phyloP scores from a whole-genome alignment of 2,329 filamentous ascomycete species.

The Orbilia blumenaviensis region DNA sequence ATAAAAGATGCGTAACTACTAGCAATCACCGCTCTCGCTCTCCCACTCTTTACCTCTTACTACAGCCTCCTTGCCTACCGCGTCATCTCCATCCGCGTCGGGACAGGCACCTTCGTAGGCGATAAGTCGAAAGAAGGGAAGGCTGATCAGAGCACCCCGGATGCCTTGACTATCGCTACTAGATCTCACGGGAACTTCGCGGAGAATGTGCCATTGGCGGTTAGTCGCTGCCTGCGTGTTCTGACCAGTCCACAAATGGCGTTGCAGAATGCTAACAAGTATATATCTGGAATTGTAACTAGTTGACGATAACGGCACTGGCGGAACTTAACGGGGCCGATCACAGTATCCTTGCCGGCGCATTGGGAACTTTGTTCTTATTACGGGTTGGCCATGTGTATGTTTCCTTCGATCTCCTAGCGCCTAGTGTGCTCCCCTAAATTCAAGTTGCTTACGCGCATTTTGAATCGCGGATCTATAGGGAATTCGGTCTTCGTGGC shows the following conservation, averaged over 20 bases:
- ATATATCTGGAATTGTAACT: neutral
- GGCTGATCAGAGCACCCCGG: constrained; percentile 13
- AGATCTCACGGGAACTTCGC: constrained; percentile 41
- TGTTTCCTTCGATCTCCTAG: neutral
- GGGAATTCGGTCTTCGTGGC: constrained; percentile 38
- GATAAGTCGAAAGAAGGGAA: constrained; percentile 19
- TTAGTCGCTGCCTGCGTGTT: neutral
- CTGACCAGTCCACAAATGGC: too few relatives aligned
- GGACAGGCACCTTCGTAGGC: constrained; percentile 31
- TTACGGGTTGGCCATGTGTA: constrained; percentile 46
- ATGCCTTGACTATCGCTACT: constrained; percentile 23
- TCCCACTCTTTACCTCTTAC: constrained; percentile 39
- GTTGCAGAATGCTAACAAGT: too few relatives aligned
- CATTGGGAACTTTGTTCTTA: constrained; percentile 28
- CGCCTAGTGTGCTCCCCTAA: neutral
- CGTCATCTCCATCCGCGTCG: constrained; percentile 35
- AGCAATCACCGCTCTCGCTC: constrained; percentile 40
- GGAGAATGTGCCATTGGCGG: constrained; percentile 44
- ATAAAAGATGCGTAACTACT: neutral
- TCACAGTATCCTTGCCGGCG: constrained; percentile 14
- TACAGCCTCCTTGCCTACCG: constrained; percentile 44
- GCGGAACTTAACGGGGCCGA: constrained; percentile 38
- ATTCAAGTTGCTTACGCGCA: too few relatives aligned
- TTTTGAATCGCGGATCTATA: neutral
- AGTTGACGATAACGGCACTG: constrained; percentile 29